Evolutionary conservation across 257 asterid genomes (phyloP).

Genomic region (Handroanthus guayacan): DNA sequence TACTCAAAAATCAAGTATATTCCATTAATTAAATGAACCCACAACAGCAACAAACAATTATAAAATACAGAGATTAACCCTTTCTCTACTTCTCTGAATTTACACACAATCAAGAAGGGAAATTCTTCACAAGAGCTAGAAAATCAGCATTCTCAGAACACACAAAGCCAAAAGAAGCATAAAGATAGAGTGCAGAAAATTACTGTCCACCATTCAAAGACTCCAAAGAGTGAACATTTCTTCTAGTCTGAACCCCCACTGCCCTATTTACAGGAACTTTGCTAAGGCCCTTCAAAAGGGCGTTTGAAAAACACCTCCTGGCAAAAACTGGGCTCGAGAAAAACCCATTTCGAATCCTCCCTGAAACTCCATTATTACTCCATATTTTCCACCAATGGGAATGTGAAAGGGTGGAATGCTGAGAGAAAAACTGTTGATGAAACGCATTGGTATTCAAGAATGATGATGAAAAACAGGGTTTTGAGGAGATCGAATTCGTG

Average conservation of each 20-base stretch:
- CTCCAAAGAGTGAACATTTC: conserved; percentile 52
- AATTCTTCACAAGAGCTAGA: neutral
- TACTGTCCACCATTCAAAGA: conserved; percentile 52
- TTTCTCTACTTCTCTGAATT: neutral
- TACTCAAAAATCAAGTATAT: neutral
- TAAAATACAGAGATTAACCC: neutral
- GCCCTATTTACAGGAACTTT: conserved; percentile 34
- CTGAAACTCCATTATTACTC: conserved; percentile 35
- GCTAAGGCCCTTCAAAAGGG: conserved; percentile 38
- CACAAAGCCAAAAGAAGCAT: neutral
- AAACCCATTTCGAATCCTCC: conserved; percentile 37
- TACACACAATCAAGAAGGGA: neutral
- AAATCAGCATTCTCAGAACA: neutral
- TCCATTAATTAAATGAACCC: neutral
- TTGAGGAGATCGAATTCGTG: conserved; percentile 27
- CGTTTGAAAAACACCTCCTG: conserved; percentile 33
- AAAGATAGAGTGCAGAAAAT: neutral
- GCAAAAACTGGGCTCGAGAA: conserved; percentile 30
- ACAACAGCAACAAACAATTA: neutral
- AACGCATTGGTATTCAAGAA: conserved; percentile 31
- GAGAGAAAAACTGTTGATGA: conserved; percentile 30
- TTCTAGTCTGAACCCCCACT: conserved; percentile 19
- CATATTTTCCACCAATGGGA: conserved; percentile 32
- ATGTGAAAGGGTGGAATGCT: conserved; percentile 40
- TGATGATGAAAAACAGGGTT: conserved; percentile 23